Evolutionary conservation across 805 yeast species (phyloP), one percentile per base, ranked within the genome.

Genomic region (Starmera pachycereana): DNA sequence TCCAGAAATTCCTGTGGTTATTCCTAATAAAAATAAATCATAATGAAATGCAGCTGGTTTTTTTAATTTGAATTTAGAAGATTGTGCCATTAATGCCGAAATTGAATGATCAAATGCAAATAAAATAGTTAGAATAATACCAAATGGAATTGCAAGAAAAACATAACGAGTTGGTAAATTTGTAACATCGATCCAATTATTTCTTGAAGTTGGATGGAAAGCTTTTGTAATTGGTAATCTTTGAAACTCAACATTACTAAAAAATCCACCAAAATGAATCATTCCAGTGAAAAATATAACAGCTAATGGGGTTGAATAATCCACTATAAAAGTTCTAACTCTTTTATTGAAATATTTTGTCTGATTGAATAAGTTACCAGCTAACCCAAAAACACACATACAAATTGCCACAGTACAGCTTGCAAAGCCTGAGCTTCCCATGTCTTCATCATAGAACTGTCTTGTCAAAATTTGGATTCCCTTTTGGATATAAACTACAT

Each of bases 41-140:
- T 87, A 92, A 61, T 92, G 97, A 60, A 92, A 92, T 0, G 90
- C 68, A 0, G 95, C 75, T 0, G 97, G 96, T 53, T 92, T 90
- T 37, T 66, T 75, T 42, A 92, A 63, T 10, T 92, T 94, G 57
- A 70, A 92, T 39, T 82, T 78, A 22, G 79, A 74, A 44, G 80
- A 80, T 61, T 90, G 97, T 39, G 96, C 89, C 74, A 92, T 92
- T 41, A 90, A 65, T 0, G 97, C 81, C 2, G 96, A 87, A 10
- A 90, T 94, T 47, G 90, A 92, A 60, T 90, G 98, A 61, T 90
- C 98, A 60, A 89, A 92, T 59, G 87, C 90, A 61, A 92, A 90
- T 37, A 90, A 63, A 37, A 81, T 71, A 0, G 97, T 87, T 35
- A 92, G 62, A 36, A 92, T 68, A 2, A 92, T 62, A 0, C 95